Base-by-base conservation (phyloP, 2,329 filamentous ascomycete species). In the Balansia obtecta region DNA sequence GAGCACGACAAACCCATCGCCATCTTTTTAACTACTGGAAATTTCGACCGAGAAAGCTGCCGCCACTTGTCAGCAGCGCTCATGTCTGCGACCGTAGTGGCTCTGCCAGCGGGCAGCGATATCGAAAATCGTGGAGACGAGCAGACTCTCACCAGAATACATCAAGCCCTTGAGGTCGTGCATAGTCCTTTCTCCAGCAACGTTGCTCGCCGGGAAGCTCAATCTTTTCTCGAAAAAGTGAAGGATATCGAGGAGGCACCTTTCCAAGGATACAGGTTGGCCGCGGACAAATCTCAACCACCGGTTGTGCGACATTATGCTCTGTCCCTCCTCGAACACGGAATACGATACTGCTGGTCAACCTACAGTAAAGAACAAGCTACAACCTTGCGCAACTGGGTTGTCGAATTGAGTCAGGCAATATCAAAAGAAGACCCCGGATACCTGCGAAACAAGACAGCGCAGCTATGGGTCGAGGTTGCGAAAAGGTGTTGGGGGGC, bases 401-500 rank as follows among this genome's bases (percentile, higher is more conserved):
- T 95, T 42, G 69, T 95, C 50, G 76, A 84, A 63, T 81, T 98
- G 12, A 86, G 88, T 12, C 80, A 85, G 60, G 76, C 77, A 54
- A 73, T 94, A 42, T 74, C 79, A 5, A 76, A 77, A 44, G 76
- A 82, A 18, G 91, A 97, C 63, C 87, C 88, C 2, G 67, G 77
- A 33, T 98, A 90, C 64, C 72, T 96, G 56, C 79, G 91, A 58
- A 97, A 95, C 74, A 98, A 98, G 71, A 84, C 93, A 34, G 88
- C 88, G 30, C 86, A 95, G 68, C 71, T 98, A 54, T 98, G 93
- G 93, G 87, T 90, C 8, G 93, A 97, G 66, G 75, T 95, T 49
- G 89, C 90, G 40, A 97, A 97, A 71, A 80, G 91, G 60, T 86
- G 82, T 63, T 98, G 93, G 93, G 88, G 78, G n/a, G 75, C 80